phyloP scores from a whole-genome alignment of 2,329 filamentous ascomycete species.

The Ascochyta koolunga region DNA sequence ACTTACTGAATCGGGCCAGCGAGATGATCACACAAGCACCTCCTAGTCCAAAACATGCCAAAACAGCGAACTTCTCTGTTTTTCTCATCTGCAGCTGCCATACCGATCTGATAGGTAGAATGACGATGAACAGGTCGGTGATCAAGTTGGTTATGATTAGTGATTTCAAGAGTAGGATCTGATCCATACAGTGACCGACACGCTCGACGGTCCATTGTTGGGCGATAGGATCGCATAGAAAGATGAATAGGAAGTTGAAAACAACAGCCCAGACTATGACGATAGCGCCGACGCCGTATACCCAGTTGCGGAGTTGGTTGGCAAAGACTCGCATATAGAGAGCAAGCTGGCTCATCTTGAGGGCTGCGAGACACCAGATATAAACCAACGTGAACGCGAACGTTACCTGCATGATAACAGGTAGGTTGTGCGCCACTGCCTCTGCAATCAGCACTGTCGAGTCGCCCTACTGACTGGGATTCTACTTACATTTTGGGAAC shows the following conservation, averaged over 20 bases:
- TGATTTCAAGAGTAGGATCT: constrained; percentile 26
- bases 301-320: constrained; percentile 16
- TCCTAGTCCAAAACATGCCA: constrained; percentile 29
- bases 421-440: constrained; percentile 24
- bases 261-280: constrained; percentile 27
- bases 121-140: constrained; percentile 26
- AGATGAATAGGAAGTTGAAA: constrained; percentile 32
- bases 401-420: constrained; percentile 30
- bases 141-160: constrained; percentile 26
- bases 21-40: constrained; percentile 27
- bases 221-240: constrained; percentile 30
- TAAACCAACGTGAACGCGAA: constrained; percentile 30
- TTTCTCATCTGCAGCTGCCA: constrained; percentile 32
- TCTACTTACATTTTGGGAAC: constrained; percentile 22
- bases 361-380: constrained; percentile 26
- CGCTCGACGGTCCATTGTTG: constrained; percentile 31
- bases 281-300: constrained; percentile 23
- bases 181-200: constrained; percentile 31
- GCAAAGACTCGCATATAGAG: constrained; percentile 28
- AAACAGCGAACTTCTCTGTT: constrained; percentile 29
- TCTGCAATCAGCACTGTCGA: neutral
- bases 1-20: constrained; percentile 26
- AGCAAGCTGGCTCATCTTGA: constrained; percentile 29
- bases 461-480: no score
- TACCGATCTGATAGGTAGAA: constrained; percentile 22